phyloP scores from a whole-genome alignment of 2,329 filamentous ascomycete genomes.

The Fusarium humuli region DNA sequence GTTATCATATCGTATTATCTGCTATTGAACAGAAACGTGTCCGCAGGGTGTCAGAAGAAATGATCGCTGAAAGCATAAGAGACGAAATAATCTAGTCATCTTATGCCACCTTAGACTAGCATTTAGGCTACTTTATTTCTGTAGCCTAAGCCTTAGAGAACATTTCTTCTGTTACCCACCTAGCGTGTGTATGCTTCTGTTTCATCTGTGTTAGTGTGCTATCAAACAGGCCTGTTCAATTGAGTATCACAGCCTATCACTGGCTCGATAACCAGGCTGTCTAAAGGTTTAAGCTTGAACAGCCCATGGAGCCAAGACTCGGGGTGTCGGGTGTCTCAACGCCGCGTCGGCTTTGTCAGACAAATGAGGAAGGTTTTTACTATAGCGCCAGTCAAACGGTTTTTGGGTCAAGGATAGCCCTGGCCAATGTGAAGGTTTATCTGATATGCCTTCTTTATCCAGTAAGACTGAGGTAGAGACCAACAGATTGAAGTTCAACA shows the following conservation, averaged over 20 bases:
- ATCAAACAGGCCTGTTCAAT: not conserved
- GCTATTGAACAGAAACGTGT: slow-evolving; percentile 1
- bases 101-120: too few relatives aligned
- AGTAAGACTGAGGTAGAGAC: not conserved
- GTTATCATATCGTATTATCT: not conserved
- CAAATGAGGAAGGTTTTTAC: slow-evolving; percentile 36
- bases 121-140: too few relatives aligned
- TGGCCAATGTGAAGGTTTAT: not conserved
- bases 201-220: not conserved
- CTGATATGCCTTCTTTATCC: not conserved
- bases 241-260: not conserved
- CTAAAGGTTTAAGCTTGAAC: not conserved
- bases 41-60: too few relatives aligned
- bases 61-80: too few relatives aligned
- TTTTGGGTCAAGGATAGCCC: not conserved
- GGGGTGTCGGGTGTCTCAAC: not conserved
- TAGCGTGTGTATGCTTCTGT: not conserved
- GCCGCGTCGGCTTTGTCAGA: slow-evolving; percentile 16
- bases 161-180: too few relatives aligned
- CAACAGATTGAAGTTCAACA: not conserved
- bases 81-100: too few relatives aligned
- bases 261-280: not conserved
- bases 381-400: slow-evolving; percentile 21
- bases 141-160: too few relatives aligned
- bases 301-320: slow-evolving; percentile 4